Conservation (phyloP, 768 basidiomycete genomes). For the Pleurotus salmoneostramineus region DNA sequence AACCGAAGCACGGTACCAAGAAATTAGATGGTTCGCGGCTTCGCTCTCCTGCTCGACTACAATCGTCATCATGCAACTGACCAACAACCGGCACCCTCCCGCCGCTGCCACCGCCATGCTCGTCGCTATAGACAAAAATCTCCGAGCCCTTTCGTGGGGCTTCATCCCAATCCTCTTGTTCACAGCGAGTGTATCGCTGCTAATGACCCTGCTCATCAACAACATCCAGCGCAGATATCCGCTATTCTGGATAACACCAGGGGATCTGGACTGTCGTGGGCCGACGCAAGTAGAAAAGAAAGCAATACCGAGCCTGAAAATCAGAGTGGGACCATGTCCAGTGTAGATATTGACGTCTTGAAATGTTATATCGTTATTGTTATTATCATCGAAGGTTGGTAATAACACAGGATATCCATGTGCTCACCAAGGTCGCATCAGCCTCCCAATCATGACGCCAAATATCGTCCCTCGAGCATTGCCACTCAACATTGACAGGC, state of each 20-base stretch:
- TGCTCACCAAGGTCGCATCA: too few relatives aligned
- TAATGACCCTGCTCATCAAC: conserved; percentile 41
- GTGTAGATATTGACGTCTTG: too few relatives aligned
- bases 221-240: conserved; percentile 51
- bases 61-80: conserved; percentile 48
- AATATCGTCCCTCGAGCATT: too few relatives aligned
- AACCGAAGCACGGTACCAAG: conserved; percentile 34
- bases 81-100: conserved; percentile 49
- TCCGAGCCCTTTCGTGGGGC: conserved; percentile 44
- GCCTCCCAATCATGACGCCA: too few relatives aligned
- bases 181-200: conserved; percentile 37
- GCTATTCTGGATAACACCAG: conserved; percentile 36
- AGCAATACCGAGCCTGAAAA: too few relatives aligned
- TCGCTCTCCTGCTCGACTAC: conserved; percentile 39
- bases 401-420: too few relatives aligned
- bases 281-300: too few relatives aligned
- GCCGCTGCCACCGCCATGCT: conserved; percentile 54
- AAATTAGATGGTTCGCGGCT: conserved; percentile 46
- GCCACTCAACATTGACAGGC: too few relatives aligned
- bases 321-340: too few relatives aligned
- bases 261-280: not conserved
- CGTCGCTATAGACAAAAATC: conserved; percentile 36
- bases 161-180: conserved; percentile 50
- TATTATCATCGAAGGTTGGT: too few relatives aligned
- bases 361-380: too few relatives aligned